Evolutionary conservation across 2,329 filamentous ascomycete genomes (phyloP), one percentile per base, ranked within the genome.

Genomic region (Phialophora verrucosa): DNA sequence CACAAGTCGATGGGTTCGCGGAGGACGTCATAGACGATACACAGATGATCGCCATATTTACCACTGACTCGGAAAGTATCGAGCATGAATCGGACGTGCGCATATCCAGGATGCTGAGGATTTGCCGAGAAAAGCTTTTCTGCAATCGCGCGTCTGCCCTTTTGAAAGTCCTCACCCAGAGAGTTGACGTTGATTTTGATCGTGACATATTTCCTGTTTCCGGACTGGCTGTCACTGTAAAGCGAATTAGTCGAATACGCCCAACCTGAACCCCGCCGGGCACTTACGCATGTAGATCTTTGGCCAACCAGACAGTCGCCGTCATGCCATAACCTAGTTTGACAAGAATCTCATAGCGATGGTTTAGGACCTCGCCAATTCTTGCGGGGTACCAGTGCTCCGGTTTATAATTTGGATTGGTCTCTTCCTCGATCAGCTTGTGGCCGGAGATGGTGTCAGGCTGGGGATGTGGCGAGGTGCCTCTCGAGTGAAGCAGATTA

Each of bases 271-370:
- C 20, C 27, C 29, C 14, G 60, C 25, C 23, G 8, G 23, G 63
- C 35, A 69, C 68, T 68, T 69, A 72, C 70, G 63, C 64, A 29
- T 73, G 70, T 11, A 78, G 70, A 68, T 81, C 76, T 35, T 74
- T 75, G 4, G 78, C 79, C 14, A 83, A 74, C 79, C 80, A 83
- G 20, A 81, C 78, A 0, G 80, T 83, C 4, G 79, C 82, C 6
- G 73, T 76, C 17, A 72, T 71, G 25, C 81, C 80, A 70, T 71
- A 82, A 10, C 80, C 80, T 7, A 83, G 70, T 64, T 83, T 83
- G 0, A 76, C 72, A 0, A 81, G 61, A 0, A 75, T 62, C 70
- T 83, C 76, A 60, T 76, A 83, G 3, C 73, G 68, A n/a, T 73
- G 63, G 1, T 74, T 71, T 2, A 81, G 75, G 1, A 79, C 66